A percentile compares a stretch with the other conserved stretches of the same genome.
These are phyloP conservation scores for Nitzschia sp. DNA, from an alignment of 108 stramenopile species.

Conservation along the genomic window DNA sequence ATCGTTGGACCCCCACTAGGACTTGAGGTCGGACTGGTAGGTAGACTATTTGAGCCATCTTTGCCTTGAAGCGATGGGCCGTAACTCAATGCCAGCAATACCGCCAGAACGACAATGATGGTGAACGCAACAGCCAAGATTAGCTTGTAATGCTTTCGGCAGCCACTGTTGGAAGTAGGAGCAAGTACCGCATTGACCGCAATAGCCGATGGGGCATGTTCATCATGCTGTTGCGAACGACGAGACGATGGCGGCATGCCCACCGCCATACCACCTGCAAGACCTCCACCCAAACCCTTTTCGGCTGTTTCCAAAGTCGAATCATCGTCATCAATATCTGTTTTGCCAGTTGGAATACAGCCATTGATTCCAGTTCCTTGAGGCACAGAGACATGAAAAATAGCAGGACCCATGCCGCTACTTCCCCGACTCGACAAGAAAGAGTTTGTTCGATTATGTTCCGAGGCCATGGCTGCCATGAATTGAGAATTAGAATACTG, in stretches of 20 bases:
- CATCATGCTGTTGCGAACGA: background rate
- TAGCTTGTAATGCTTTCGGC: background rate
- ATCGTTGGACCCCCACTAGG: background rate
- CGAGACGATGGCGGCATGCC: no score
- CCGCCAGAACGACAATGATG: conserved; percentile 7
- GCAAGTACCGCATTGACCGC: conserved; percentile 7
- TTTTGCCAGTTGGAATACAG: background rate
- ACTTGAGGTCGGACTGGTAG: background rate
- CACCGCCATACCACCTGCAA: no score
- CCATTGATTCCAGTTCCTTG: background rate
- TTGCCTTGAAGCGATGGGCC: background rate
- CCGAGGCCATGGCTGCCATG: background rate
- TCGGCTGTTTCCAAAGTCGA: conserved; percentile 2
- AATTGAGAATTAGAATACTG: background rate
- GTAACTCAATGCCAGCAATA: background rate
- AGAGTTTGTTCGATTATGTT: background rate
- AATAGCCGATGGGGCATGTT: background rate
- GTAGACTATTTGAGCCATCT: background rate
- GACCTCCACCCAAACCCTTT: no score
- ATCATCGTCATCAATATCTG: background rate
- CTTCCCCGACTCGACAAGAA: background rate
- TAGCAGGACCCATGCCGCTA: conserved; percentile 5
- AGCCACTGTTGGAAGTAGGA: background rate
- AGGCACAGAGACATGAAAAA: conserved; percentile 6
- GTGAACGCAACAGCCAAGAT: background rate